Conservation (phyloP, 1,139 yeast species). For the Hyphopichia fennica region DNA sequence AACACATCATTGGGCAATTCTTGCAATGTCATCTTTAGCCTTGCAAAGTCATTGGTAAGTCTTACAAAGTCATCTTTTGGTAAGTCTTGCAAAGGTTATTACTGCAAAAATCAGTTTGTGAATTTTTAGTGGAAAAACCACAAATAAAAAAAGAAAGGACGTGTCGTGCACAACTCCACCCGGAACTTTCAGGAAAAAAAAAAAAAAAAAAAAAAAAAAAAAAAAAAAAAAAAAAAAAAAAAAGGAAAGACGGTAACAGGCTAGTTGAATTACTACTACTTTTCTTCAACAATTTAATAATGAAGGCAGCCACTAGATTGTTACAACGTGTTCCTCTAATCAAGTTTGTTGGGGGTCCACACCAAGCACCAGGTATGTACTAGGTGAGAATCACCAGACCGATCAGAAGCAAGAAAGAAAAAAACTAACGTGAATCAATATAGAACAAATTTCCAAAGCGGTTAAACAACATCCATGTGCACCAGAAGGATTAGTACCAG, state of each 20-base stretch:
- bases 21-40: neutral
- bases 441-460: slow-evolving; percentile 24
- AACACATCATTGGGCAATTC: neutral
- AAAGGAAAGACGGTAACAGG: neutral
- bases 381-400: no score
- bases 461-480: slow-evolving; percentile 50
- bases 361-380: slow-evolving; percentile 50
- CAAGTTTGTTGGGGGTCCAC: slow-evolving; percentile 63
- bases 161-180: slow-evolving; percentile 2
- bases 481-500: slow-evolving; percentile 51
- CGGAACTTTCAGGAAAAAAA: slow-evolving; percentile 1
- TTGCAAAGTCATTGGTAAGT: neutral
- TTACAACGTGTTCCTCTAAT: slow-evolving; percentile 54
- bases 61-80: no score
- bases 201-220: neutral
- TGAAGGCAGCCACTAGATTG: slow-evolving; percentile 33
- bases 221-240: neutral
- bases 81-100: neutral
- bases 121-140: no score
- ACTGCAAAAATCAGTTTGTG: no score
- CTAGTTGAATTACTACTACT: no score
- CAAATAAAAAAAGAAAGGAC: neutral
- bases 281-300: slow-evolving; percentile 6
- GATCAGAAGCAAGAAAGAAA: neutral
- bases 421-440: slow-evolving; percentile 21